Conservation (phyloP, 345 rosid species). For the Acer campestre region DNA sequence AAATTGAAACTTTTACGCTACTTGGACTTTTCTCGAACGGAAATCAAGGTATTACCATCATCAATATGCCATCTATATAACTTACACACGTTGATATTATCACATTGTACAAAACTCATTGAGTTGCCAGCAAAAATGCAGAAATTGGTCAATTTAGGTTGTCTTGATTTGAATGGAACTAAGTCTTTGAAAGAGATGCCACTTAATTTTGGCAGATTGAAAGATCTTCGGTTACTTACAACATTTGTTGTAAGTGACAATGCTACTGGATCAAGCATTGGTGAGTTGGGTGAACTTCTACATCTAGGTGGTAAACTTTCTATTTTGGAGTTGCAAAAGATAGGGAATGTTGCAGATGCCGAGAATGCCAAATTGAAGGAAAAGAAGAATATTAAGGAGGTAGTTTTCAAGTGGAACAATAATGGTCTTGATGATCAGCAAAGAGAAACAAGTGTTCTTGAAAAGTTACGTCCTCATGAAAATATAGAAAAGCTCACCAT, state of each 20-base stretch:
- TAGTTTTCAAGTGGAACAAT: constrained; percentile 32
- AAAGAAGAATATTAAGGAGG: constrained; percentile 32
- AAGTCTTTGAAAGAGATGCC: constrained; percentile 36
- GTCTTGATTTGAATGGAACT: constrained; percentile 37
- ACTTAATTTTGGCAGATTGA: constrained; percentile 31
- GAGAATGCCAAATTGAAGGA: constrained; percentile 28
- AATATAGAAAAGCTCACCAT: constrained; percentile 30
- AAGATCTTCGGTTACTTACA: constrained; percentile 29
- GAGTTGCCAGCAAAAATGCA: constrained; percentile 36
- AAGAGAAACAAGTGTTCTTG: constrained; percentile 25
- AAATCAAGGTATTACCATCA: too few species aligned
- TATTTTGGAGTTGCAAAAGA: constrained; percentile 33
- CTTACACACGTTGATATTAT: constrained; percentile 39
- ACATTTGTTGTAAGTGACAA: constrained; percentile 24
- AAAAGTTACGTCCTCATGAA: constrained; percentile 34
- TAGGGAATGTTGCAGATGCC: constrained; percentile 32
- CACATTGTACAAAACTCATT: neutral
- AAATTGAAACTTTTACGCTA: constrained; percentile 37
- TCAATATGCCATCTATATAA: neutral
- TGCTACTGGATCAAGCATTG: constrained; percentile 14
- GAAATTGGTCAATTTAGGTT: constrained; percentile 33
- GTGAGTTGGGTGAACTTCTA: constrained; percentile 32
- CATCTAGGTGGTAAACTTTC: constrained; percentile 32
- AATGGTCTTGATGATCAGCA: constrained; percentile 12
- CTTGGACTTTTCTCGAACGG: constrained; percentile 26